Percentiles rank a stretch among this genome's conserved stretches.
Evolutionary conservation across 2,329 filamentous ascomycete species (phyloP).

Genomic region (Alternaria arborescens): DNA sequence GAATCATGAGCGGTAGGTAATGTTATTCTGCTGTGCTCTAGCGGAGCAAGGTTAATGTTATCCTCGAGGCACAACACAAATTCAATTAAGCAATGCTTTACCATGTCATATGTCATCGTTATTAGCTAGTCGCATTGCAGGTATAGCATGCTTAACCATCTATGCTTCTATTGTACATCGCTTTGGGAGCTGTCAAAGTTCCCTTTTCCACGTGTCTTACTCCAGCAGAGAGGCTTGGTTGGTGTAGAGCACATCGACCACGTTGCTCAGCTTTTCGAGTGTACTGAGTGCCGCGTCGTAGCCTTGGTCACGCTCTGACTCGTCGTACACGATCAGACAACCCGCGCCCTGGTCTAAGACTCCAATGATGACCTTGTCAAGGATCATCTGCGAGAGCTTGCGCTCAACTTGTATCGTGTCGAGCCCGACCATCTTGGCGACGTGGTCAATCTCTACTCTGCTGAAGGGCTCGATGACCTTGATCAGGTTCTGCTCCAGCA

Average conservation of each 20-base stretch:
- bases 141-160: conserved; percentile 25
- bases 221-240: conserved; percentile 97
- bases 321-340: conserved; percentile 95
- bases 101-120: conserved; percentile 25
- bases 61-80: background rate
- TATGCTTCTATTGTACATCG: conserved; percentile 48
- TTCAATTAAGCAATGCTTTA: background rate
- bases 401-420: conserved; percentile 97
- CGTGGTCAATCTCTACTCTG: conserved; percentile 93
- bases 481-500: conserved; percentile 99
- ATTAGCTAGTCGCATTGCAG: conserved; percentile 26
- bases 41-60: background rate
- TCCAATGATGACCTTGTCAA: conserved; percentile 98
- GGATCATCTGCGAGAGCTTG: conserved; percentile 98
- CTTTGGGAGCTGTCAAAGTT: conserved; percentile 13
- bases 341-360: conserved; percentile 97
- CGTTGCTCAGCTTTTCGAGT: conserved; percentile 95
- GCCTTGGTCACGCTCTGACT: conserved; percentile 89
- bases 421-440: conserved; percentile 96
- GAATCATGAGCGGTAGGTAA: background rate
- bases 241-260: conserved; percentile 96
- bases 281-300: conserved; percentile 95
- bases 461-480: conserved; percentile 99
- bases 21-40: background rate
- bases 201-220: conserved; percentile 57